A percentile compares a stretch with the other conserved stretches of the same genome.
Evolutionary conservation across 2,329 filamentous ascomycete genomes (phyloP).

Genomic region (Metarhizium brunneum): DNA sequence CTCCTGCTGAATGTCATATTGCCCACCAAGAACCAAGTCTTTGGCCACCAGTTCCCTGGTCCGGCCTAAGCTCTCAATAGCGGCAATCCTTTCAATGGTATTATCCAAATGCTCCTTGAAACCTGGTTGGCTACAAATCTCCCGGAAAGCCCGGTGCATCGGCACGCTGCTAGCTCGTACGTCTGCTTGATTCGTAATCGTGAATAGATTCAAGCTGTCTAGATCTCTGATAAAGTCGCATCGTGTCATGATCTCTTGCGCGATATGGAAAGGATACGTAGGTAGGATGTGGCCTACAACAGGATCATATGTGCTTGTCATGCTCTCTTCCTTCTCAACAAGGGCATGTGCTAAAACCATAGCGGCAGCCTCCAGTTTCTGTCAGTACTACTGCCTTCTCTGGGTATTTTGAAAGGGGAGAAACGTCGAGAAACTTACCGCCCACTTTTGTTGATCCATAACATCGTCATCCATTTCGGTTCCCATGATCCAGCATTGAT

Average conservation of each 20-base stretch:
- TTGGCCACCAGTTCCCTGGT: slow-evolving; percentile 96
- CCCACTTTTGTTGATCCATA: slow-evolving; percentile 96
- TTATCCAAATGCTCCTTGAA: slow-evolving; percentile 77
- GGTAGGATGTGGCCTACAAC: slow-evolving; percentile 67
- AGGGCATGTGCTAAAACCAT: slow-evolving; percentile 90
- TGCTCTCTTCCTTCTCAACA: slow-evolving; percentile 67
- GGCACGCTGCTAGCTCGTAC: slow-evolving; percentile 91
- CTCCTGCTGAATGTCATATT: slow-evolving; percentile 54
- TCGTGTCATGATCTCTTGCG: slow-evolving; percentile 88
- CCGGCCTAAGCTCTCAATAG: slow-evolving; percentile 84
- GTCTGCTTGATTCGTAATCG: slow-evolving; percentile 77
- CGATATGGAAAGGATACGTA: slow-evolving; percentile 69
- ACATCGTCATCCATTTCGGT: slow-evolving; percentile 87
- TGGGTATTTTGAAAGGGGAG: background rate
- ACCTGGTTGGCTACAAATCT: slow-evolving; percentile 66
- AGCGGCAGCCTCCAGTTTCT: slow-evolving; percentile 57
- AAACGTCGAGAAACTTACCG: slow-evolving; percentile 41
- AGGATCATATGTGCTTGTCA: slow-evolving; percentile 56
- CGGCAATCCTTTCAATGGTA: slow-evolving; percentile 77
- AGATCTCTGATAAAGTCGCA: slow-evolving; percentile 90
- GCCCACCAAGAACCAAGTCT: slow-evolving; percentile 77
- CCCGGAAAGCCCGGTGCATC: slow-evolving; percentile 86
- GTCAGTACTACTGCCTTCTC: background rate
- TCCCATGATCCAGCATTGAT: slow-evolving; percentile 67
- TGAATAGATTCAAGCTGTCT: slow-evolving; percentile 91